Evolutionary conservation across 1,284 basidiomycete genomes (phyloP), one percentile per base, ranked within the genome.

Genomic region (Austroboletus rostrupii): DNA sequence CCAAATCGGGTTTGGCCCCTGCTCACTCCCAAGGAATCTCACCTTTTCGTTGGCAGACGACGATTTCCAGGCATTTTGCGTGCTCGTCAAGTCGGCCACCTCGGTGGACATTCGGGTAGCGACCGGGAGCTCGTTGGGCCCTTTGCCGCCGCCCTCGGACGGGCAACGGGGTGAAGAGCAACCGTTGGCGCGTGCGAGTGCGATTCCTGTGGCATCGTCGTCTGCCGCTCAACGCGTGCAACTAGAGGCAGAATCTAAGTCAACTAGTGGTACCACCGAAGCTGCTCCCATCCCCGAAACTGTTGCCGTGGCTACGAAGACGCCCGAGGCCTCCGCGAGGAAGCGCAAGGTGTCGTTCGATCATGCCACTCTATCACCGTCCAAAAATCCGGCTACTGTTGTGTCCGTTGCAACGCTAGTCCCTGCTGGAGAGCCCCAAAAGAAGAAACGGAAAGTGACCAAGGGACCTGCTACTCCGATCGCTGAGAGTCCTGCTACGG

Each of bases 31-130:
- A 11, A 29, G 28, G 10, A 6, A 1, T 23, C 20, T 13, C 14
- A 3, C 37, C 19, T 11, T 14, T 14, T 23, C n/a, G 31, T 40
- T 52, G 9, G 26, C 55, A 90, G 87, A 87, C 42, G 87, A 85
- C 43, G 87, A 90, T 64, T 90, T 88, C 54, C 81, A 83, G 46
- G 87, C 86, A 2, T 86, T 90, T 62, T 66, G 70, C 51, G 69
- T 75, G 10, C 64, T 70, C 17, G 19, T 61, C 33, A 49, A 67
- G 45, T 61, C 58, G 1, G 43, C 56, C 2, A 54, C 47, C 1
- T 52, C 69, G 2, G 64, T 72, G n/a, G 71, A 75, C 21, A 66
- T 80, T 0, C 53, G 63, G 13, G 75, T 80, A 1, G 63, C 56
- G n/a, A 56, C 56, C 11, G 42, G 41, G 35, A 23, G 1, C 16